Evolutionary conservation across 768 basidiomycete species (phyloP), one percentile per base, ranked within the genome.

Genomic region (Rossbeevera mucosa): DNA sequence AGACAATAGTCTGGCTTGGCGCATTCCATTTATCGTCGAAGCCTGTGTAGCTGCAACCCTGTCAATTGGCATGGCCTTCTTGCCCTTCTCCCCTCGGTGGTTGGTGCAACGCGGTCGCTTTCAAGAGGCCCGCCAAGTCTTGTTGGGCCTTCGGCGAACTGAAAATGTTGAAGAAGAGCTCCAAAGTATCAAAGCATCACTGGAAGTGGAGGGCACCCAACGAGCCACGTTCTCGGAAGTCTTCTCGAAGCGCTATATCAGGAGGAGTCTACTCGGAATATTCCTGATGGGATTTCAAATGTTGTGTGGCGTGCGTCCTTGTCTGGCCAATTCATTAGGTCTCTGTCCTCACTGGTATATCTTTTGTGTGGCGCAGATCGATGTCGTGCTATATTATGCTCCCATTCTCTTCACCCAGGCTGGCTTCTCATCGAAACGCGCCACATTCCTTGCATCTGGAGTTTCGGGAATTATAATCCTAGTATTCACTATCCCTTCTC

Each of bases 391-490:
- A 13, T 62, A 75, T 59, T 76, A 76, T 50, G 78, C 76, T 0
- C 79, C 79, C 0, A 67, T 75, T 8, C 65, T 79, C 12, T 80
- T 80, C 56, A 61, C 71, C 3, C 78, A 80, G 55, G 76, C 76
- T 1, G 76, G 80, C n/a, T 71, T 80, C n/a, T 71, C 72, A 12
- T 70, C 70, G 3, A 63, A 65, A n/a, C 70, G 72, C n/a, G 72
- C 77, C 3, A 71, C 75, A 3, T 79, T 80, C 64, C 68, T 80
- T 29, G 77, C 77, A 0, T 77, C 77, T 1, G 80, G 77, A 4
- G 67, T 80, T 12, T 74, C 76, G 1, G 80, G 78, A 26, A 66
- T 80, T 36, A 56, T 77, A 30, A 74, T 73, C 53, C 53, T 79
- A 18, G 64, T 64, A 14, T 63, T 67, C 40, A 76, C 74, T 6